Base-by-base conservation (phyloP, 176 grass and related monocot genomes). In the Pharus latifolius region DNA sequence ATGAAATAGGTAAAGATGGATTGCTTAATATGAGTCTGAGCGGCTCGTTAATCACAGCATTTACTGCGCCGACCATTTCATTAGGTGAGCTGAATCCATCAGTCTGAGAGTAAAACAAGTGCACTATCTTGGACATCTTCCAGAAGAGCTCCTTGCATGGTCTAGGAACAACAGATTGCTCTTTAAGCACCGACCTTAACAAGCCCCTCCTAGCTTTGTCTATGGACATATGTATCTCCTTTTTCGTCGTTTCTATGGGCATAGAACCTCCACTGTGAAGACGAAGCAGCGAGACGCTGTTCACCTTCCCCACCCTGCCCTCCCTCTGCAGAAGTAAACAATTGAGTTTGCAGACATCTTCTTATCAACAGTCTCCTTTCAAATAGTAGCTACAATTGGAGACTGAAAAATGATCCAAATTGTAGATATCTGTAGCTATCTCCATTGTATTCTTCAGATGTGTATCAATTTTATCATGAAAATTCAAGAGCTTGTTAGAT, bases 101-200 rank as follows among this genome's bases (percentile, higher is more conserved):
- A 13, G 25, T 72, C 10, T 84, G 64, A 70, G 72, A 67, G 51
- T 89, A 89, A 35, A 77, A 77, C 3, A 89, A 15, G 50, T 89
- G 65, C 17, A 73, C 4, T 22, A 77, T 71, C 71, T 53, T 89
- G 73, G 64, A 67, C 76, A 77, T 84, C 59, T 81, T 84, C 86
- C 79, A 91, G 50, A 83, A 83, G 25, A 80, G 24, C 56, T 90
- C 82, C 73, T 75, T 91, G 83, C 80, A 80, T 22, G 42, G 61
- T 29, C 72, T 82, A 12, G 87, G 87, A 28, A 91, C 57, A 10
- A 33, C 22, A 20, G 59, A 47, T 24, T 31, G 69, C 8, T 85
- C 74, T 19, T 35, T 74, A 8, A 82, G 16, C 25, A 83, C 83
- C 20, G 83, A 31, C 6, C 67, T 56, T 31, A 91, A 43, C 6